Evolutionary conservation across 768 basidiomycete genomes (phyloP).

Genomic region (Psilocybe subaeruginosa): DNA sequence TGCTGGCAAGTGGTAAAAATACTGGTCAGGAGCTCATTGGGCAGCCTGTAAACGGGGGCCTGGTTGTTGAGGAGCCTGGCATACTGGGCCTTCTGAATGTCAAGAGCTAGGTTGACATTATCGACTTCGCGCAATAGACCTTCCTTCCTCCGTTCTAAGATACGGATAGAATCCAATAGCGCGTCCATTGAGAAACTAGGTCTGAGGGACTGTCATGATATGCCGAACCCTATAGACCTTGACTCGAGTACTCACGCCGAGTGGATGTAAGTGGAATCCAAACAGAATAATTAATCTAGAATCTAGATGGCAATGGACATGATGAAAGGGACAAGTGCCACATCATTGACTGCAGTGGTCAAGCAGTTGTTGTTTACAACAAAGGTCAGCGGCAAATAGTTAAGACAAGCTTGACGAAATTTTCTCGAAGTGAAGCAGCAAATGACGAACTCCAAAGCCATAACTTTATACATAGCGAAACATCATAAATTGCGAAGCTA

Average conservation of each 20-base stretch:
- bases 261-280: background rate
- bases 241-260: background rate
- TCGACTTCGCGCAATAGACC: conserved; percentile 37
- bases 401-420: background rate
- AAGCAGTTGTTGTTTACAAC: background rate
- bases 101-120: conserved; percentile 34
- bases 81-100: conserved; percentile 31
- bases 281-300: background rate
- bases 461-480: background rate
- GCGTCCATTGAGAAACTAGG: background rate
- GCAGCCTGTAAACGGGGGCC: conserved; percentile 36
- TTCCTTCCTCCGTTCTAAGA: conserved; percentile 29
- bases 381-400: background rate
- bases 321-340: background rate
- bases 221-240: background rate
- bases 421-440: background rate
- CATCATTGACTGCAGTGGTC: background rate
- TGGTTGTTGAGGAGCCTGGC: conserved; percentile 36
- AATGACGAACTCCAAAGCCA: no score
- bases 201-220: background rate
- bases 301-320: no score
- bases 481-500: background rate
- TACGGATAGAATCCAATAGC: conserved; percentile 23
- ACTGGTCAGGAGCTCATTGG: conserved; percentile 40
- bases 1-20: conserved; percentile 40